Percentiles rank a stretch among this genome's conserved stretches.
phyloP scores from a whole-genome alignment of 257 asterid genomes.

The Scutellaria minor region DNA sequence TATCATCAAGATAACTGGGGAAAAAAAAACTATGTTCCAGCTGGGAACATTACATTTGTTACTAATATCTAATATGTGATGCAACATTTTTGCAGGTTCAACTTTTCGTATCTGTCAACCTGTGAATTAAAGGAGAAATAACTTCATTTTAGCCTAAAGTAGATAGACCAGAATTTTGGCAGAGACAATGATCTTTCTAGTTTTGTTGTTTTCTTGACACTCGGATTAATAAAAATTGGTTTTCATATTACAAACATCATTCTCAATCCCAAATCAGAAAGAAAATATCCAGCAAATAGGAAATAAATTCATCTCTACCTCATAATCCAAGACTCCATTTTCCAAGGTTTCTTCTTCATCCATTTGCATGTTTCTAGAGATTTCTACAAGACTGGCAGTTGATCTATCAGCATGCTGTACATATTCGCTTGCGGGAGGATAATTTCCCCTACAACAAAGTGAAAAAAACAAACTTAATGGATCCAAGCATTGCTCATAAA shows the following conservation, averaged over 20 bases:
- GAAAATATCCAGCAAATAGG: constrained; percentile 8
- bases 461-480: constrained; percentile 26
- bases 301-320: constrained; percentile 52
- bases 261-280: neutral
- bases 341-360: constrained; percentile 72
- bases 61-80: neutral
- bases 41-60: neutral
- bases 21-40: neutral
- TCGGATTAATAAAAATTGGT: neutral
- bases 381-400: constrained; percentile 84
- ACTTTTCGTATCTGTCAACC: constrained; percentile 3
- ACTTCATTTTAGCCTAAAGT: neutral
- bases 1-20: constrained; percentile 1
- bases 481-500: constrained; percentile 18
- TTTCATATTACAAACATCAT: neutral
- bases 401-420: constrained; percentile 70
- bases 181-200: neutral
- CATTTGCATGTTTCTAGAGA: constrained; percentile 75
- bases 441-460: constrained; percentile 58
- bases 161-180: neutral
- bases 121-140: neutral
- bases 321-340: constrained; percentile 85
- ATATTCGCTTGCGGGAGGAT: constrained; percentile 84
- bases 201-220: neutral
- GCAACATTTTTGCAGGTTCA: constrained; percentile 11